A percentile compares a stretch with the other conserved stretches of the same genome.
These are phyloP conservation scores for Helianthus tuberosus DNA, from an alignment of 129 eudicot genomes.

Conservation along the genomic window DNA sequence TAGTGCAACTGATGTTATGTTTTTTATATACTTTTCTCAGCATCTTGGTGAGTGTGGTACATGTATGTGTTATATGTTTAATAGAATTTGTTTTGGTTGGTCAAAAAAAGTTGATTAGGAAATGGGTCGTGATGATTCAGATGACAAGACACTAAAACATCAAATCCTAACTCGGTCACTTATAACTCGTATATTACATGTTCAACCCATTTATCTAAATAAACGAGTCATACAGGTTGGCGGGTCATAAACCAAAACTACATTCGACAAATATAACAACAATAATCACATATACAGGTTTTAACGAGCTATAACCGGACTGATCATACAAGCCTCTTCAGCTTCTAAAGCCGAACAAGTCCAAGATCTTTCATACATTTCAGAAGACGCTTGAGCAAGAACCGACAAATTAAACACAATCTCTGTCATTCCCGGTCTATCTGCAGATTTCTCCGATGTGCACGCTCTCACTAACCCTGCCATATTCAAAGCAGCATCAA, in stretches of 20 bases:
- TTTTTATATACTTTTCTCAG: no score
- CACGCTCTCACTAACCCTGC: slow-evolving; percentile 67
- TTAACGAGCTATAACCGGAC: slow-evolving; percentile 67
- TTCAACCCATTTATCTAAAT: no score
- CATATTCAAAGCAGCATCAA: slow-evolving; percentile 66
- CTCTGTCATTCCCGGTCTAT: slow-evolving; percentile 72
- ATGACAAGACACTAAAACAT: no score
- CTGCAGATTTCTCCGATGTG: slow-evolving; percentile 64
- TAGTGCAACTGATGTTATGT: no score
- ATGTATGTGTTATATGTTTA: no score
- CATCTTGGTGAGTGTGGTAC: no score
- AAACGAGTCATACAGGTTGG: no score
- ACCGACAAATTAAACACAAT: slow-evolving; percentile 72
- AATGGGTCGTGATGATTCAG: no score
- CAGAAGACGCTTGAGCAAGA: slow-evolving; percentile 56
- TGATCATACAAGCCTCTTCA: slow-evolving; percentile 51
- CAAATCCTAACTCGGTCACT: no score
- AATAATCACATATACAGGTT: background rate
- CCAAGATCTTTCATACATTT: slow-evolving; percentile 55
- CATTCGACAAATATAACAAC: slow-evolving; percentile 18
- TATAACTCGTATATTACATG: no score
- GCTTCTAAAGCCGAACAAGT: slow-evolving; percentile 50
- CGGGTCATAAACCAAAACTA: slow-evolving; percentile 1
- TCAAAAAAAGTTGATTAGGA: no score
- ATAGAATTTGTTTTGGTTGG: no score